Base-by-base conservation (phyloP, 2,329 filamentous ascomycete species). In the Colletotrichum costaricense region DNA sequence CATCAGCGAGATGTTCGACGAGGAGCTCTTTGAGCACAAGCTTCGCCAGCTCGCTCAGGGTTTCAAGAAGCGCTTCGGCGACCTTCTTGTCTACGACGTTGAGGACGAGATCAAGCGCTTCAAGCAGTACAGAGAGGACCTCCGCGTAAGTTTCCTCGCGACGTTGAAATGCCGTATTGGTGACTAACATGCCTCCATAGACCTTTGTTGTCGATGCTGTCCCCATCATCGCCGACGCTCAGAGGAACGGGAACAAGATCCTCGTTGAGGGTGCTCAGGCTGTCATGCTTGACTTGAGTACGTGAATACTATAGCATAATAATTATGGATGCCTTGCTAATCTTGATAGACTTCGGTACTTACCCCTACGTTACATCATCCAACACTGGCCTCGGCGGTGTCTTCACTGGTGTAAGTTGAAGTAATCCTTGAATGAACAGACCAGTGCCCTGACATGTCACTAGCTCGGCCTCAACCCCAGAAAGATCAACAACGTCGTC, bases 1-100 rank as follows among this genome's bases (percentile, higher is more conserved):
- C 76, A 84, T 94, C 66, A 86, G 86, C 72, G 92, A 95, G 69
- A 86, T 95, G 75, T 94, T 94, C 80, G 85, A 93, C 79, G 87
- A 90, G 79, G 84, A 88, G 54, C 80, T 87, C 8, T 94, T 95
- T 76, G 93, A 94, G 82, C 79, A 82, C 54, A 93, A 93, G 81
- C 83, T 95, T 56, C 87, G 91, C 54, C 83, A 85, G 28, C 83
- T 95, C 60, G 92, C 88, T 9, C 77, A 38, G 6, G 90, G 89
- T n/a, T 93, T 89, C 83, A 87, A 90, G 84, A 91, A 92, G 84
- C 86, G 92, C 64, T 95, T 91, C 77, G 93, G 93, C 8, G 89
- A 93, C 76, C 82, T 93, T 30, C 82, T 93, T 67, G 80, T 90
- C 75, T 90, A 90, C 80, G 91, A 95, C 74, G 87, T 92, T 7